Conservation (phyloP, 495 filamentous ascomycete genomes). For the Neurospora discreta region DNA sequence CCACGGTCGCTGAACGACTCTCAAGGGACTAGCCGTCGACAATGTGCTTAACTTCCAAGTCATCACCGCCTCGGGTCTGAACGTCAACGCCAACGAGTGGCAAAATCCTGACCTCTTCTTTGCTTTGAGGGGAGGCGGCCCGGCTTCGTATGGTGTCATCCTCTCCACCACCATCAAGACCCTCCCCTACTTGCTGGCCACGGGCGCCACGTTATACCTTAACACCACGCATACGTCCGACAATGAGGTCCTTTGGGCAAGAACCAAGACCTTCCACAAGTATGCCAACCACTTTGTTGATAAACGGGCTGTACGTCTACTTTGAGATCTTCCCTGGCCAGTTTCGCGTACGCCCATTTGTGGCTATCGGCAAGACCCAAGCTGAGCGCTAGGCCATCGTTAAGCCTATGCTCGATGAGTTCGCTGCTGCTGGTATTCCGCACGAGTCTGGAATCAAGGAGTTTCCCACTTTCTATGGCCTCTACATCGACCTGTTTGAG, state of each 20-base stretch:
- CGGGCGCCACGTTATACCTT: slow-evolving; percentile 20
- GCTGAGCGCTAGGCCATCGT: slow-evolving; percentile 20
- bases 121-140: slow-evolving; percentile 45
- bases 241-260: slow-evolving; percentile 31
- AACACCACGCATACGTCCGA: slow-evolving; percentile 20
- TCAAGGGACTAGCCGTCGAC: slow-evolving; percentile 47
- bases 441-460: slow-evolving; percentile 17
- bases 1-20: slow-evolving; percentile 42
- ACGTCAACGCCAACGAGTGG: slow-evolving; percentile 35
- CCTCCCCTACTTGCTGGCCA: slow-evolving; percentile 21
- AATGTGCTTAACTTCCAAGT: slow-evolving; percentile 44
- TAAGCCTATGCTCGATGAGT: slow-evolving; percentile 26
- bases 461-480: slow-evolving; percentile 26
- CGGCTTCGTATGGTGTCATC: slow-evolving; percentile 45
- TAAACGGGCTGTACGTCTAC: slow-evolving; percentile 33
- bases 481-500: slow-evolving; percentile 30
- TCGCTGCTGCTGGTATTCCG: slow-evolving; percentile 15
- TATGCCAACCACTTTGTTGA: slow-evolving; percentile 31
- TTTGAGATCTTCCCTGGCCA: slow-evolving; percentile 19
- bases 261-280: slow-evolving; percentile 32
- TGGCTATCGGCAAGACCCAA: slow-evolving; percentile 22
- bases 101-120: slow-evolving; percentile 48
- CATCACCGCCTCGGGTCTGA: slow-evolving; percentile 40
- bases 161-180: slow-evolving; percentile 39
- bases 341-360: slow-evolving; percentile 23